phyloP scores from a whole-genome alignment of 73 alveolate species.

The Stentor coeruleus region DNA sequence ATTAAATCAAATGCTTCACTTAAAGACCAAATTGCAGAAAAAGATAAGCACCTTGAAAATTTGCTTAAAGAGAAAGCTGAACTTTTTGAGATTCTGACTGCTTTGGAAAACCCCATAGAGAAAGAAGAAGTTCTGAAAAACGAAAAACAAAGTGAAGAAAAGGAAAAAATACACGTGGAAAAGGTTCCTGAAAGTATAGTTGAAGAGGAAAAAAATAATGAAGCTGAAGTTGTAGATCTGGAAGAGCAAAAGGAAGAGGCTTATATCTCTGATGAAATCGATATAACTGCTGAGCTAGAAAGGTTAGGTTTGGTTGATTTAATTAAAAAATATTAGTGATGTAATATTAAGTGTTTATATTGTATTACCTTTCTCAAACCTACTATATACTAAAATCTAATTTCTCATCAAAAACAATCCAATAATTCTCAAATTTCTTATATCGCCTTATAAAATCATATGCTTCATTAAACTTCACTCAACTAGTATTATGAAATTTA shows the following conservation, averaged over 20 bases:
- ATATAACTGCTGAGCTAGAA: neutral
- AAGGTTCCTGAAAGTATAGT: neutral
- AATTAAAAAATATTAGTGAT: no score
- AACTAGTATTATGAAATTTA: no score
- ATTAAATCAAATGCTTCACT: neutral
- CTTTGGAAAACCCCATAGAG: neutral
- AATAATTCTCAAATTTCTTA: no score
- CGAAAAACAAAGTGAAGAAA: neutral
- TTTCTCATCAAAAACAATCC: no score
- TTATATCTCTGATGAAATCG: neutral
- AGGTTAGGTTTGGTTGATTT: neutral
- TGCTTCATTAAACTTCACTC: no score
- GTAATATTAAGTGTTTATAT: neutral
- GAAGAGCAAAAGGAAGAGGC: neutral
- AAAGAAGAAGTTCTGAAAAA: neutral
- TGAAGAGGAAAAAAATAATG: neutral
- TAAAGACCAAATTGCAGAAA: neutral
- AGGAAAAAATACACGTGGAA: neutral
- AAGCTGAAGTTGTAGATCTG: neutral
- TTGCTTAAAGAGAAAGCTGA: neutral
- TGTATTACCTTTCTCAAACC: no score
- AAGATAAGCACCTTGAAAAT: neutral
- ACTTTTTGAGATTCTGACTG: neutral
- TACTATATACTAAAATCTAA: no score
- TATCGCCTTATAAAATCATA: no score